Evolutionary conservation across 2,329 filamentous ascomycete genomes (phyloP), one percentile per base, ranked within the genome.

Genomic region (Calonectria crousiana): DNA sequence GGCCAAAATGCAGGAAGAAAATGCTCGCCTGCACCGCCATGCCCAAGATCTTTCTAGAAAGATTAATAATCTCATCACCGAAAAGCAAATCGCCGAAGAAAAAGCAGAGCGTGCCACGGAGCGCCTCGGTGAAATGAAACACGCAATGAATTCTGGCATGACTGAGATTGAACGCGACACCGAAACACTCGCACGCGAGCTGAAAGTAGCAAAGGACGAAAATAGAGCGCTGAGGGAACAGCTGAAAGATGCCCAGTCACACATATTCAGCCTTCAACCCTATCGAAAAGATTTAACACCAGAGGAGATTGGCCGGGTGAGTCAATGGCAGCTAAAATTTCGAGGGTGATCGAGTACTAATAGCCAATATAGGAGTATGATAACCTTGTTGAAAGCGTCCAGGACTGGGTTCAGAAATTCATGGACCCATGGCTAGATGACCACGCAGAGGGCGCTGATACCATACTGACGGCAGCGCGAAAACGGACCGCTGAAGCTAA

Each of bases 201-300:
- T 80, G n/a, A 68, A 77, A 49, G 75, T 74, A 34, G 72, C 84
- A 10, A 73, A 75, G 28, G 71, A 76, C 2, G 81, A 86, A 75
- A 84, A 83, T 47, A 69, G 67, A 6, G 67, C 71, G 0, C 69
- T 86, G 10, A 79, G 79, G 67, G 80, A 82, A 30, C 81, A 82
- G 38, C 78, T 86, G 9, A 80, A 81, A 36, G 84, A 85, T 44
- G 81, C 82, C 1, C 82, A 84, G 56, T 84, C 83, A 9, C 85
- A 86, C 68, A 86, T 86, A 62, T 85, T 87, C 69, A 85, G 82
- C 18, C 81, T 87, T 5, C 84, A 86, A 68, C 85, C 85, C 9
- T 87, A 86, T 69, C 82, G 81, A 20, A 83, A 83, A 52, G 84
- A 85, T 23, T 72, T 86, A 11, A 87, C 84, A 0, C 78, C 80